Evolutionary conservation across 176 grass and related monocot species (phyloP).

Genomic region (Musa beccarii): DNA sequence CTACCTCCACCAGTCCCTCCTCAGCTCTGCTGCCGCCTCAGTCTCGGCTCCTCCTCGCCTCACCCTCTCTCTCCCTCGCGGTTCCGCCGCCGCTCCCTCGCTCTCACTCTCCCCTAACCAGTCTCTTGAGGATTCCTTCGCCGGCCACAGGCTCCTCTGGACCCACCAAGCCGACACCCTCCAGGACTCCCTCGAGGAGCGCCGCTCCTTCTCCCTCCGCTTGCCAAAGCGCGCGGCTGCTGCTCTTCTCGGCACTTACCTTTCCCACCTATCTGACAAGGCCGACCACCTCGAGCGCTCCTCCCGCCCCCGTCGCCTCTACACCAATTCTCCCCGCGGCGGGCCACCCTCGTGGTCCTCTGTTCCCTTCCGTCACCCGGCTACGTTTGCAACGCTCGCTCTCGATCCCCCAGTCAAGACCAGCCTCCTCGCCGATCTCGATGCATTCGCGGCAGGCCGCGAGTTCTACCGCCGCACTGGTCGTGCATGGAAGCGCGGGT

Average conservation of each 20-base stretch:
- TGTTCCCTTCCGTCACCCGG: conserved; percentile 75
- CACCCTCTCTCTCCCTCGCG: conserved; percentile 59
- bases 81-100: conserved; percentile 21
- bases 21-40: conserved; percentile 28
- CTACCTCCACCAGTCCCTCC: conserved; percentile 85
- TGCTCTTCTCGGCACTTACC: conserved; percentile 57
- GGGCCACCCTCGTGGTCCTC: conserved; percentile 52
- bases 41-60: conserved; percentile 54
- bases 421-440: conserved; percentile 62
- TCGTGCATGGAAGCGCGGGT: conserved; percentile 80
- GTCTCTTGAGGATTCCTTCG: conserved; percentile 61
- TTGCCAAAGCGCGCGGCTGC: conserved; percentile 72
- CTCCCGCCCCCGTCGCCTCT: conserved; percentile 62
- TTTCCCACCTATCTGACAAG: conserved; percentile 49
- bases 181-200: conserved; percentile 92
- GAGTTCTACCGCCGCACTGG: conserved; percentile 82
- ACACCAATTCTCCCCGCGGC: conserved; percentile 54
- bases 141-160: conserved; percentile 67
- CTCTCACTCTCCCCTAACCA: conserved; percentile 92
- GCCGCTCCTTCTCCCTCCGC: conserved; percentile 72
- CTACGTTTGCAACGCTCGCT: conserved; percentile 87
- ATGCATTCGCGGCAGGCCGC: conserved; percentile 48
- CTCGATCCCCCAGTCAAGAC: conserved; percentile 60
- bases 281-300: conserved; percentile 71
- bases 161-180: conserved; percentile 85